Conservation (phyloP, 1,139 yeast genomes). For the Lodderomyces jiufengensis region DNA sequence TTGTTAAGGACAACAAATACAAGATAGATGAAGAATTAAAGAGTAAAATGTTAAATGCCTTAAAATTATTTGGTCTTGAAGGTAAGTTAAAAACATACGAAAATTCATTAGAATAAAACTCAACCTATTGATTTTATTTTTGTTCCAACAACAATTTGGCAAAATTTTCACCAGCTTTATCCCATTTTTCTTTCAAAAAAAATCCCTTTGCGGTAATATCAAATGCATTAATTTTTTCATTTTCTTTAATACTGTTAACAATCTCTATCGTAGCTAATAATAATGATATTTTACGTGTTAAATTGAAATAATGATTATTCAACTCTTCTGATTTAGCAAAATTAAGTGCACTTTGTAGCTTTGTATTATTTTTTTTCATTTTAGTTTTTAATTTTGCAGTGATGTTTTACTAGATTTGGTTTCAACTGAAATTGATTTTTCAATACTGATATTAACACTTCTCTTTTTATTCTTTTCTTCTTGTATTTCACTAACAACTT, state of each 20-base stretch:
- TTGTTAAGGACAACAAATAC: constrained; percentile 11
- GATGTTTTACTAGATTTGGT: no score
- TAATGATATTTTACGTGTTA: no score
- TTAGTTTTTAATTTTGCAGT: no score
- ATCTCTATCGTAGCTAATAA: no score
- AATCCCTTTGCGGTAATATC: background rate
- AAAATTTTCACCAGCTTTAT: constrained; percentile 3
- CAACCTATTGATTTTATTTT: background rate
- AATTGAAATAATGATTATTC: no score
- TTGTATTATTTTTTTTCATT: no score
- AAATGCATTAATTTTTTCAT: background rate
- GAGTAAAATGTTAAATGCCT: constrained; percentile 15
- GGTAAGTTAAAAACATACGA: constrained; percentile 25
- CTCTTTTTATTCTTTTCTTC: no score
- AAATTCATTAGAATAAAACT: constrained; percentile 9
- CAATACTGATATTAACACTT: no score
- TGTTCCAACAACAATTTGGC: background rate
- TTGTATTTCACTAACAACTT: background rate
- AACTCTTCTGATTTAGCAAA: no score
- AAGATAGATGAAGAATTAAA: constrained; percentile 10
- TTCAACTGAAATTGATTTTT: no score
- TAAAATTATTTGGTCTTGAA: constrained; percentile 22
- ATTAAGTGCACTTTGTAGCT: no score
- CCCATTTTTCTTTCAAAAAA: constrained; percentile 1
- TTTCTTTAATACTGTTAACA: background rate